These are phyloP conservation scores for Pseudogymnoascus destructans DNA, from an alignment of 2,329 filamentous ascomycete genomes.

Conservation along the genomic window DNA sequence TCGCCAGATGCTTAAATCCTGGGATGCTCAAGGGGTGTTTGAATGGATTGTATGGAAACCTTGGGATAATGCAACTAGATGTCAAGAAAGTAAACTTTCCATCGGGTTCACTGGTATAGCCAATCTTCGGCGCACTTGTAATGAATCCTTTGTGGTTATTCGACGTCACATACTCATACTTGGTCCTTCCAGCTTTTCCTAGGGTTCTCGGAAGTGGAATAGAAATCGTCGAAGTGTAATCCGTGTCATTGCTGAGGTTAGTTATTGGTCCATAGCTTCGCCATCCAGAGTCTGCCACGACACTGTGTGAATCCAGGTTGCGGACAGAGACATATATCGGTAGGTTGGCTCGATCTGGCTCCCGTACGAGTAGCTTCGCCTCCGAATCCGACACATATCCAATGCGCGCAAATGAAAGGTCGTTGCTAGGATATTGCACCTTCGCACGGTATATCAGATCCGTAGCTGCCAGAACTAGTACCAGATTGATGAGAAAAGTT, in stretches of 20 bases:
- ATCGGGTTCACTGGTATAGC: conserved; percentile 45
- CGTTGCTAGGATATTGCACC: conserved; percentile 53
- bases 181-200: conserved; percentile 52
- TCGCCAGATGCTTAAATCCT: conserved; percentile 64
- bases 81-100: conserved; percentile 81
- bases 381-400: conserved; percentile 74
- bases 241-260: conserved; percentile 60
- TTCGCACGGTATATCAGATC: conserved; percentile 70
- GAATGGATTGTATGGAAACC: conserved; percentile 79
- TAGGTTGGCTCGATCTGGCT: conserved; percentile 62
- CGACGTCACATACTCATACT: conserved; percentile 73
- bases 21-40: conserved; percentile 71
- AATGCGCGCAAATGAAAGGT: conserved; percentile 74
- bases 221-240: conserved; percentile 63
- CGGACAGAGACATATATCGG: conserved; percentile 61
- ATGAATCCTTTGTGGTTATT: conserved; percentile 81
- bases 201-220: conserved; percentile 51
- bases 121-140: conserved; percentile 58
- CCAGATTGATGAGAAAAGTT: conserved; percentile 60
- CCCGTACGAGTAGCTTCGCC: conserved; percentile 71
- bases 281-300: conserved; percentile 49
- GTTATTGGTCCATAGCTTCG: conserved; percentile 50
- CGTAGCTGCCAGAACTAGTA: conserved; percentile 53
- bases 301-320: conserved; percentile 37
- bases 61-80: conserved; percentile 82